Conservation (phyloP, 371 early-diverging fungal species). For the Syncephalastrum racemosum region DNA sequence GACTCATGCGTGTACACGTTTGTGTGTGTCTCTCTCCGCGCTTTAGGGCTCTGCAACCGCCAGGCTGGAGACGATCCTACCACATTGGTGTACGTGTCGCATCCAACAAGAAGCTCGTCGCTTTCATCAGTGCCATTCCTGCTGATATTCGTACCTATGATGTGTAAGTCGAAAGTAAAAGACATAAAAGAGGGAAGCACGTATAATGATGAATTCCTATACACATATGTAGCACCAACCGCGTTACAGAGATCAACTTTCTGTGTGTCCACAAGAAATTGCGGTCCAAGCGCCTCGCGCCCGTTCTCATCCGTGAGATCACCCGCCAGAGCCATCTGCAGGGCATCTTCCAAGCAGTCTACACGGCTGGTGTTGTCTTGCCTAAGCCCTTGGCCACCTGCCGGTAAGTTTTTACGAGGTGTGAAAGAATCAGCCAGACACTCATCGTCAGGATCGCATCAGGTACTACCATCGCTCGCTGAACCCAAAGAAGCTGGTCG, state of each 20-base stretch:
- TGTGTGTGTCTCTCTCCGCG: neutral
- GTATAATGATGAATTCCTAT: neutral
- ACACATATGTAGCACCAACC: conserved; percentile 34
- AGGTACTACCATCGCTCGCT: conserved; percentile 94
- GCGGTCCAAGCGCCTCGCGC: conserved; percentile 94
- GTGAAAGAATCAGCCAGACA: neutral
- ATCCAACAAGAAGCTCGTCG: conserved; percentile 85
- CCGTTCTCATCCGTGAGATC: conserved; percentile 98
- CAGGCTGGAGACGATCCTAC: conserved; percentile 87
- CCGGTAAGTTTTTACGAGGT: conserved; percentile 43
- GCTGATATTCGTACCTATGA: conserved; percentile 71
- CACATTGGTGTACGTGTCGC: conserved; percentile 90
- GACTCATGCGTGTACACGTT: neutral
- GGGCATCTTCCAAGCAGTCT: conserved; percentile 97
- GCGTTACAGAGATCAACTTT: conserved; percentile 97
- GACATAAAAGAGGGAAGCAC: neutral
- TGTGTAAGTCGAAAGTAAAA: conserved; percentile 49
- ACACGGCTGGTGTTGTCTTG: conserved; percentile 92
- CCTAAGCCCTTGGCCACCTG: conserved; percentile 89
- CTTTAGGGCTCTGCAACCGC: conserved; percentile 87
- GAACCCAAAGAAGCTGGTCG: conserved; percentile 92
- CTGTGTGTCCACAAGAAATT: conserved; percentile 96
- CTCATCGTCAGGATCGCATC: conserved; percentile 1
- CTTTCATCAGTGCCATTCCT: conserved; percentile 94
- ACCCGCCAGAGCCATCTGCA: conserved; percentile 91